These are phyloP conservation scores for Gaertneriomyces sp. DNA, from an alignment of 192 early-diverging fungal genomes.

Conservation along the genomic window DNA sequence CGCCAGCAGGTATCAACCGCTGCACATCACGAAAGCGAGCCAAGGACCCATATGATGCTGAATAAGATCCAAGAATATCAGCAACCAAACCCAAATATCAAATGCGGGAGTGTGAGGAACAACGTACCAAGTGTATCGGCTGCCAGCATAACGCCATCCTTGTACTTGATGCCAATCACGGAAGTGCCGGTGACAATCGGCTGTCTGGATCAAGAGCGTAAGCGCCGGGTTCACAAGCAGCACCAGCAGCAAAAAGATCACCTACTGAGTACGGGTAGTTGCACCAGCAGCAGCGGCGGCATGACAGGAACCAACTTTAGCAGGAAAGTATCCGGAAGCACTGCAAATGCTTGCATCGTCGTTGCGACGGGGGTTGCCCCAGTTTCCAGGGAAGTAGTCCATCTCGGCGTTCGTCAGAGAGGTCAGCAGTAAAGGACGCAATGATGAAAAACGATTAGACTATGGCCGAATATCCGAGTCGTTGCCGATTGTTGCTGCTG, in stretches of 20 bases:
- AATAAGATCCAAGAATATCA: neutral
- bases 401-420: constrained; percentile 27
- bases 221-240: constrained; percentile 22
- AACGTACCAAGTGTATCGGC: constrained; percentile 79
- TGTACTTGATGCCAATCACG: constrained; percentile 90
- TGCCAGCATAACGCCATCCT: constrained; percentile 95
- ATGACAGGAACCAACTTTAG: constrained; percentile 4
- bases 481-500: too few relatives aligned
- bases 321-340: constrained; percentile 27
- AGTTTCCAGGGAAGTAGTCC: constrained; percentile 75
- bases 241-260: constrained; percentile 28
- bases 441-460: too few relatives aligned
- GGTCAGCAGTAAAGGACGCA: too few relatives aligned
- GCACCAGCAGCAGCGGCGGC: constrained; percentile 26
- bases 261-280: constrained; percentile 33
- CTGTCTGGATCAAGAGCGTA: constrained; percentile 33
- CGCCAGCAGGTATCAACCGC: constrained; percentile 73
- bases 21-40: constrained; percentile 89
- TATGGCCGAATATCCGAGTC: too few relatives aligned
- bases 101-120: neutral
- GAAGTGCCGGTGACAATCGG: constrained; percentile 94
- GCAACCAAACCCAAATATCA: neutral
- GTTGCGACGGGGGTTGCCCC: constrained; percentile 70
- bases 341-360: constrained; percentile 38
- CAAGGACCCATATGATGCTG: constrained; percentile 90